These are phyloP conservation scores for Salix brachista DNA, from an alignment of 345 rosid species.

Conservation along the genomic window DNA sequence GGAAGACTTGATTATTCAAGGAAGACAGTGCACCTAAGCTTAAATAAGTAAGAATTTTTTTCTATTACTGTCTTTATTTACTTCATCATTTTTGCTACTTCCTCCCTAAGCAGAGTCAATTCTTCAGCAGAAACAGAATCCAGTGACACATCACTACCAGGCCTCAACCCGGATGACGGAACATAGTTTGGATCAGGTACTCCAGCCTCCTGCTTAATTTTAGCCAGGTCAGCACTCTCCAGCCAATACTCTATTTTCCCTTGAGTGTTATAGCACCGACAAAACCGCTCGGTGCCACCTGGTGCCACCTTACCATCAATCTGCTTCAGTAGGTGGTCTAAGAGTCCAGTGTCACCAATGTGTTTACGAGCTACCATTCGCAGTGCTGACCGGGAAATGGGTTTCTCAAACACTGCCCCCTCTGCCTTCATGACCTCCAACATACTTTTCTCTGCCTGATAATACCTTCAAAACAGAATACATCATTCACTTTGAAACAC, in stretches of 20 bases:
- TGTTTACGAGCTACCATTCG: constrained; percentile 58
- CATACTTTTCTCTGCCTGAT: constrained; percentile 56
- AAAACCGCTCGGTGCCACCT: constrained; percentile 69
- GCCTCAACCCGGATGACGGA: constrained; percentile 60
- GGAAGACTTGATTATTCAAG: not conserved
- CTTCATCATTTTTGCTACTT: constrained; percentile 53
- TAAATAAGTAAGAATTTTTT: not conserved
- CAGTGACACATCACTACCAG: constrained; percentile 30
- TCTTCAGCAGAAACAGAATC: constrained; percentile 42
- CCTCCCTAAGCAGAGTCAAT: constrained; percentile 48
- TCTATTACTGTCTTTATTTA: constrained; percentile 4
- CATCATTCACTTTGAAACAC: not conserved
- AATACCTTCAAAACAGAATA: constrained; percentile 48
- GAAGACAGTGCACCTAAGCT: not conserved
- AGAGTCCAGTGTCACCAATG: constrained; percentile 90
- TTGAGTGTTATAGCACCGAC: constrained; percentile 75
- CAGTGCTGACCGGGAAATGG: constrained; percentile 54
- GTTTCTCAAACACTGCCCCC: constrained; percentile 65
- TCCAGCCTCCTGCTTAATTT: constrained; percentile 61
- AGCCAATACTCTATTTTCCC: constrained; percentile 92
- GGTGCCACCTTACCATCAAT: constrained; percentile 86
- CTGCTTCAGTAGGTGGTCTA: constrained; percentile 91
- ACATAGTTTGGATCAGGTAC: constrained; percentile 51
- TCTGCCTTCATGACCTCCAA: constrained; percentile 66
- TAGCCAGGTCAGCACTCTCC: constrained; percentile 70